phyloP scores from a whole-genome alignment of 441 rosid genomes.

The Eutrema salsugineum region DNA sequence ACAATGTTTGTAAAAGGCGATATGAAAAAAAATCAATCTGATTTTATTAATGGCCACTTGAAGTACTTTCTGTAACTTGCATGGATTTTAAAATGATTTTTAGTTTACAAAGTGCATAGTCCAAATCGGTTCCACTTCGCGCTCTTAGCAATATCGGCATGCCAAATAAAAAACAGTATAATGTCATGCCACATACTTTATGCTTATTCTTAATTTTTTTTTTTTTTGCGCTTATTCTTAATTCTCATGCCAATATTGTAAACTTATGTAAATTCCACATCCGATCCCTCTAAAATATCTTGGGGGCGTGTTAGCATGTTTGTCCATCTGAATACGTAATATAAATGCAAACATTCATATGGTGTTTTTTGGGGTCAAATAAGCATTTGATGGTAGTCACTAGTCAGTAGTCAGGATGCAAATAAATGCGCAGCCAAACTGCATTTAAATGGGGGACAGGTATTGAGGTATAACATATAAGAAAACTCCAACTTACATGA shows the following conservation, averaged over 20 bases:
- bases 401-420: no score
- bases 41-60: background rate
- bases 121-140: constrained; percentile 18
- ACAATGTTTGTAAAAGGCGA: background rate
- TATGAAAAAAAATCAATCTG: background rate
- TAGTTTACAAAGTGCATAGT: constrained; percentile 13
- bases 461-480: no score
- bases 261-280: background rate
- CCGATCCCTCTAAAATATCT: background rate
- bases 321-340: background rate
- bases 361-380: background rate
- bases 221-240: background rate
- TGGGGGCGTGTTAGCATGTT: background rate
- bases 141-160: constrained; percentile 1
- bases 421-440: no score
- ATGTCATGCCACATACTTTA: background rate
- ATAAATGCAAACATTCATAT: background rate
- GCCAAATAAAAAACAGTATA: background rate
- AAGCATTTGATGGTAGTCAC: no score
- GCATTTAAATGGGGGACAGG: no score
- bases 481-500: no score
- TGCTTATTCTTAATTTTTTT: background rate
- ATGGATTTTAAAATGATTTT: background rate
- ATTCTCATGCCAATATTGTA: background rate
- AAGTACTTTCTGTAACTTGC: background rate